phyloP scores from a whole-genome alignment of 1,284 basidiomycete genomes.

The Ganoderma meredithae region DNA sequence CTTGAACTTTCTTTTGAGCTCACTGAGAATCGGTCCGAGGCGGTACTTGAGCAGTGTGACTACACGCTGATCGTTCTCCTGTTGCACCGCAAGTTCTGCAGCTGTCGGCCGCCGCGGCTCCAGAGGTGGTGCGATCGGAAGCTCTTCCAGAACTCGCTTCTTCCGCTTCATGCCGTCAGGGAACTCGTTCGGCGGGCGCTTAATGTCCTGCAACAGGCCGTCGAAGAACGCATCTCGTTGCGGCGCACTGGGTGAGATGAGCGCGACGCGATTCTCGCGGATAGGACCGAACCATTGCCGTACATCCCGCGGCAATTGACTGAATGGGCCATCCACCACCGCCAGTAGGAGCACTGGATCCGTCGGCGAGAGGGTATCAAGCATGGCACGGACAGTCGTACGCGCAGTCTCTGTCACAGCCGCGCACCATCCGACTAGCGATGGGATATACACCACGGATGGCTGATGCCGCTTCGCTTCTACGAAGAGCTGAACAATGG shows the following conservation, averaged over 20 bases:
- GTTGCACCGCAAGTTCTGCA: conserved; percentile 85
- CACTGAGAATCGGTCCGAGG: conserved; percentile 86
- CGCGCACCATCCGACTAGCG: conserved; percentile 86
- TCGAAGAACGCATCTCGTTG: conserved; percentile 86
- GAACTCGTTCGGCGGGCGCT: conserved; percentile 86
- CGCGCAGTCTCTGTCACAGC: conserved; percentile 87
- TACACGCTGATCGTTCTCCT: conserved; percentile 82
- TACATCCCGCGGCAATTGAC: conserved; percentile 83
- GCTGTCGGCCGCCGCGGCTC: conserved; percentile 86
- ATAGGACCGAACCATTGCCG: conserved; percentile 90
- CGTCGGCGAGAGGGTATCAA: conserved; percentile 89
- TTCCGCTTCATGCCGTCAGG: conserved; percentile 89
- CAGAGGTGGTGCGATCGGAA: conserved; percentile 90
- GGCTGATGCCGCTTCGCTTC: conserved; percentile 99
- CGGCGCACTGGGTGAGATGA: conserved; percentile 57
- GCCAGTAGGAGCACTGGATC: conserved; percentile 94
- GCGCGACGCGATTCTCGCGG: conserved; percentile 77
- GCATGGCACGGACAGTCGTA: conserved; percentile 87
- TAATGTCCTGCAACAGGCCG: conserved; percentile 72
- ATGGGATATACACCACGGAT: conserved; percentile 94
- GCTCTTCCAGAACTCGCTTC: conserved; percentile 85
- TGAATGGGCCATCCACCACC: conserved; percentile 82
- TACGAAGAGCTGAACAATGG: conserved; percentile 95
- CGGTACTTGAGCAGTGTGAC: conserved; percentile 89
- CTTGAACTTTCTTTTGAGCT: conserved; percentile 94